Evolutionary conservation across 257 asterid species (phyloP).

Genomic region (Fraxinus anomala): DNA sequence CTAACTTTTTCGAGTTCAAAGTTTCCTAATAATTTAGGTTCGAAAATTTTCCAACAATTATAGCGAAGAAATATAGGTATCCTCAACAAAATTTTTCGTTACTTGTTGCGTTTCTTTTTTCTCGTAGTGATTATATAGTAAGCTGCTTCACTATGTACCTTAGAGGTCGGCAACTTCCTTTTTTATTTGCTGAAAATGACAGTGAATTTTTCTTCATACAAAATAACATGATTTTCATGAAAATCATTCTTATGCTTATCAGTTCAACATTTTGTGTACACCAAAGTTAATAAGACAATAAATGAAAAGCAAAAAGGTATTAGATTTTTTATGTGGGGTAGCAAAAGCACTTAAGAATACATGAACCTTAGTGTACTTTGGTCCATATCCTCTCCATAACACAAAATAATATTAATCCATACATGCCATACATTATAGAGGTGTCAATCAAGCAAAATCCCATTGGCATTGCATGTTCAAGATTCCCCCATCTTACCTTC

Average conservation of each 20-base stretch:
- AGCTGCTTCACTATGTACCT: background rate
- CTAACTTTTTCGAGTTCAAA: background rate
- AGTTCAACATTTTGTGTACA: background rate
- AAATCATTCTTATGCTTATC: background rate
- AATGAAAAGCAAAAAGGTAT: slow-evolving; percentile 25
- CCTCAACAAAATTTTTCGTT: no score
- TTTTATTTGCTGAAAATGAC: background rate
- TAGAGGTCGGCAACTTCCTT: background rate
- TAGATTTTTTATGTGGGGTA: slow-evolving; percentile 42
- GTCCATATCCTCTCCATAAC: slow-evolving; percentile 40
- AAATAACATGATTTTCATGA: background rate
- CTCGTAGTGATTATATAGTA: background rate
- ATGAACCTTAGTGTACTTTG: slow-evolving; percentile 26
- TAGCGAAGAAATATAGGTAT: no score
- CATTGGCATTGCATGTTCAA: slow-evolving; percentile 49
- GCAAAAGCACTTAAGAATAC: slow-evolving; percentile 45
- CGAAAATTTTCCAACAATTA: no score
- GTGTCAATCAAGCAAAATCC: slow-evolving; percentile 29
- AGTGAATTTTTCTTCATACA: background rate
- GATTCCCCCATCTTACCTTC: slow-evolving; percentile 31
- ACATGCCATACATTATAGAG: slow-evolving; percentile 24
- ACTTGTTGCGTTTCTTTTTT: no score
- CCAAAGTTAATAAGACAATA: background rate
- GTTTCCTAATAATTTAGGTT: no score
- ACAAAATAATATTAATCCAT: slow-evolving; percentile 19